Base-by-base conservation (phyloP, 805 yeast genomes). In the Ogataea pignaliae region DNA sequence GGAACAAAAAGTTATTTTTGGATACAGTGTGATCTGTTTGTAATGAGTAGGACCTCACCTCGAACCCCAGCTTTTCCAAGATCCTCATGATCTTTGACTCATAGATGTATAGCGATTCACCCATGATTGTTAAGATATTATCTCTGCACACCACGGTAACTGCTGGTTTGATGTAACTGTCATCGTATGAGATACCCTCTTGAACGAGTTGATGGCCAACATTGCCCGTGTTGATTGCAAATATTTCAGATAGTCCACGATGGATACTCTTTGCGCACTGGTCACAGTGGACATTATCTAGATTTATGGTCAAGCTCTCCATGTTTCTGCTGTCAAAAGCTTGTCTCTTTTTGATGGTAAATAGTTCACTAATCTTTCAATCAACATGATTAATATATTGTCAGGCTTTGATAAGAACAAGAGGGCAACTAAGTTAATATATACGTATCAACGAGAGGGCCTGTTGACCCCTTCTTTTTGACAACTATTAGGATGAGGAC, bases 211-310 rank as follows among this genome's bases (percentile, higher is more conserved):
- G n/a, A n/a, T 21, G 7, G 4, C 26, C 26, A 21, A 7, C 7
- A 21, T 21, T 21, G 26, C 26, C 26, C 4, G 26, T 21, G 7
- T 21, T 21, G 21, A 49, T 43, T 30, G 42, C 36, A 41, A 60
- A 59, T 26, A 54, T 41, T 12, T 54, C 44, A 3, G 60, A 38
- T 12, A 76, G 45, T 1, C 61, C 46, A 7, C 50, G 42, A 14
- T 52, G 50, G 16, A 80, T 65, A 11, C 69, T 57, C 3, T 50
- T 49, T 46, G 71, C 75, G 53, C 86, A 81, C 33, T 73, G 74
- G 3, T 63, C 64, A 54, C 86, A 81, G 55, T 80, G 85, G 33
- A 80, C 66, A 48, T 81, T 80, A 3, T 63, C 66, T 33, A 79
- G 50, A 3, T 36, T 42, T 3, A 57, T 37, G 7, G 46, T 46